Base-by-base conservation (phyloP, 306 rosid genomes). In the Ziziphus jujuba region DNA sequence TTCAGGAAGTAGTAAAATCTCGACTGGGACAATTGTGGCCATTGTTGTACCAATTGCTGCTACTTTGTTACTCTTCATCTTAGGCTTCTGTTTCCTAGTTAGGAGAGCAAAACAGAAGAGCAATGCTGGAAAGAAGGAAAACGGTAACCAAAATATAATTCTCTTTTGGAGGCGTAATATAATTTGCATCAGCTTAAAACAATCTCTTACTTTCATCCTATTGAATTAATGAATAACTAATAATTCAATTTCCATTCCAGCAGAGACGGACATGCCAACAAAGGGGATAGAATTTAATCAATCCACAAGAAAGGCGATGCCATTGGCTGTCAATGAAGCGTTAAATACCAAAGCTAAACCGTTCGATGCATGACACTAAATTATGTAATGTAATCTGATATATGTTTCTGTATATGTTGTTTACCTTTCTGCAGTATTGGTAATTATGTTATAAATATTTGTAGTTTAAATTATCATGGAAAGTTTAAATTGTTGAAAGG, bases 41-140 rank as follows among this genome's bases (percentile, higher is more conserved):
- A 72, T 77, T 45, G 71, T 60, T 6, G 70, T 48, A 50, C 69
- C 81, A 21, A 66, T 77, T 53, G 6, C 24, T 24, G 67, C 52
- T 1, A 43, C 61, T 16, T 20, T 55, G 4, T 3, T 71, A 35
- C 66, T 72, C 1, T 48, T 72, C 49, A 8, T 61, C 6, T 6
- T 72, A 9, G 53, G 61, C 17, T 72, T 23, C 33, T 61, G 53
- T 38, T 38, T 72, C 56, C 25, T 77, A 5, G 19, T 54, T 6
- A 67, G 33, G 56, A 71, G 76, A 54, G 67, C 66, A 25, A 66
- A 34, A 66, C 56, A 44, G 34, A 71, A 57, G 69, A 5, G 33
- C 53, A 28, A 19, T 51, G 11, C 22, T 16, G n/a, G 0, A 21
- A 23, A 64, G 34, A 54, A 43, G 25, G 50, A 70, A 48, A 57